Percentiles rank a stretch among this genome's conserved stretches.
These are phyloP conservation scores for Talaromyces sp. DNA, from an alignment of 2,329 filamentous ascomycete genomes.

Conservation along the genomic window DNA sequence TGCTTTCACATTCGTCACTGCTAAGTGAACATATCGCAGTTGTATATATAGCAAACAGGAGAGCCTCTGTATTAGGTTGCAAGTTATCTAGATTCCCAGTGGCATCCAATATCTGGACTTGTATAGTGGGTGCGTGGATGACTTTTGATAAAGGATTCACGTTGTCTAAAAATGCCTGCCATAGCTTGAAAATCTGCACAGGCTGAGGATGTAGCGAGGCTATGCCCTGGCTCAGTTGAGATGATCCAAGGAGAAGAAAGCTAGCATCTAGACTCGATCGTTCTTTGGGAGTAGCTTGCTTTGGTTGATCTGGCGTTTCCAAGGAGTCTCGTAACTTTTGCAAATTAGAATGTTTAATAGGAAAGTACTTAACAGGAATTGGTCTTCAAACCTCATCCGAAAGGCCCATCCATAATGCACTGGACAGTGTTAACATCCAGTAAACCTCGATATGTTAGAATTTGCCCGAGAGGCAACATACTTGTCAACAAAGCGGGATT, in stretches of 20 bases:
- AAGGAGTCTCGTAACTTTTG: neutral
- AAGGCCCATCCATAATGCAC: neutral
- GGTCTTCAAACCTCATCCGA: neutral
- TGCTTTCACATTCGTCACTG: neutral
- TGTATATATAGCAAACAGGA: neutral
- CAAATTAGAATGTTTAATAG: neutral
- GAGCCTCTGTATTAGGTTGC: neutral
- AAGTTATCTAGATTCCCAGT: too few relatives aligned
- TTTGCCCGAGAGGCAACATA: neutral
- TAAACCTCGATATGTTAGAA: neutral
- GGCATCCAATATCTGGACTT: neutral
- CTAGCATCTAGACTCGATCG: neutral
- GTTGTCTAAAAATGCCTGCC: slow-evolving; percentile 59
- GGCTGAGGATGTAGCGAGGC: slow-evolving; percentile 16
- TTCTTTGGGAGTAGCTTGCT: neutral
- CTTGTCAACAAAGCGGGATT: neutral
- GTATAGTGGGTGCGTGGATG: slow-evolving; percentile 51
- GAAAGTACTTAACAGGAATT: neutral
- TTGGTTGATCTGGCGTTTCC: neutral
- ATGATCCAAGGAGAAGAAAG: neutral
- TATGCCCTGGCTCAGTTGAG: neutral
- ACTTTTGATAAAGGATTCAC: slow-evolving; percentile 63
- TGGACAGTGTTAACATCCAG: neutral
- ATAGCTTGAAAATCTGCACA: slow-evolving; percentile 56
- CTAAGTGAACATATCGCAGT: neutral